Evolutionary conservation across 805 yeast genomes (phyloP), one percentile per base, ranked within the genome.

Genomic region (Yarrowia bubula): DNA sequence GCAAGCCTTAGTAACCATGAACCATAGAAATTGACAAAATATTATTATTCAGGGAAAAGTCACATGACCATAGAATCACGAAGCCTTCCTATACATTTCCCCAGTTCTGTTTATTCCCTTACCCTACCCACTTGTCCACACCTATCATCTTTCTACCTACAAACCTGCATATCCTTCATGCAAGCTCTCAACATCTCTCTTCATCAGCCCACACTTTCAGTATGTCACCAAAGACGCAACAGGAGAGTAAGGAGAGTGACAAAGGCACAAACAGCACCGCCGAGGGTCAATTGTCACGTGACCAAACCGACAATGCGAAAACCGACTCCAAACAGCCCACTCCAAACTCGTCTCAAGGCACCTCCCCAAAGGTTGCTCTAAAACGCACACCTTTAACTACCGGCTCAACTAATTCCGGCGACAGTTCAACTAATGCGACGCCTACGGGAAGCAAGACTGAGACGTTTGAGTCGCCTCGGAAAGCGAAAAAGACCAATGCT

Each of bases 401-500:
- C 6, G 22, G n/a, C 11, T 33, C 53, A 47, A 32, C 53, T 4
- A 47, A 15, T 10, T 47, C 39, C 15, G 39, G 33, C 15, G 53
- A 32, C 7, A 11, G 28, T 7, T 33, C 53, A 47, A 47, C 28
- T 47, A 47, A 47, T 11, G 3, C n/a, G 53, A 15, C 39, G 15
- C 55, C 55, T 1, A 18, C n/a, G 3, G 7, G 17, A 1, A 48
- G 55, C 8, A 8, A 11, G 7, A 17, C 39, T 11, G 33, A 39
- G 38, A 9, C 32, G 4, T 6, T n/a, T 6, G 47, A 39, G 61
- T 55, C 61, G 31, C 61, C 61, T 17, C 10, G 47, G 22, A 39
- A 31, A 31, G 61, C 61, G 13, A 28, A 38, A 8, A 55, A 55
- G 38, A 55, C 47, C 3, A 41, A 55, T 17, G 61, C 61, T 8